Evolutionary conservation across 2,329 filamentous ascomycete species (phyloP), one percentile per base, ranked within the genome.

Genomic region (Clarireedia sp.): DNA sequence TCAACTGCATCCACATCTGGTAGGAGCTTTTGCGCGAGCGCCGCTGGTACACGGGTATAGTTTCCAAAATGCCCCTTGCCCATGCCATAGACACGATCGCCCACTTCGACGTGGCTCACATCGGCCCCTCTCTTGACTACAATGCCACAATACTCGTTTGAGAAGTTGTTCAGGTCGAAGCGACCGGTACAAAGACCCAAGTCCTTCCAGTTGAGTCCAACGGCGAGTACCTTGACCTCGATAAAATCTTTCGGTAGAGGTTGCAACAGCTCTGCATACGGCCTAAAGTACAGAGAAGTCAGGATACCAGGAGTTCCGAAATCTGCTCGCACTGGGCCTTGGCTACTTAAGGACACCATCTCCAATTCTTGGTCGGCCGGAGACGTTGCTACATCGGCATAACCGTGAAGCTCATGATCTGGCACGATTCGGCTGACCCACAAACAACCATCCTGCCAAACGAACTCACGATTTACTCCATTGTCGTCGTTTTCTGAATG

Each of bases 221-320:
- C 54, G 10, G 59, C 56, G 48, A 70, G 68, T 52, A 60, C 41
- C 26, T 48, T 48, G n/a, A 48, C 33, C n/a, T 48, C 17, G 17
- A 48, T 48, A 6, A 38, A 37, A 36, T 23, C 14, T 48, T 16
- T 29, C 21, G 17, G n/a, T 5, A 48, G 47, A 21, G 47, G 47
- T 14, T 48, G 47, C 17, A 48, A 37, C 26, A 37, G 47, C 29
- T 48, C 47, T 7, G 23, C 5, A 23, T 48, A 48, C 17, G 47
- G 29, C 19, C 19, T 37, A 38, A 48, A 37, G 7, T 38, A 37
- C 12, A 37, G 47, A 4, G 29, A 48, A 8, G 29, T 38, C n/a
- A 48, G 6, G 10, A 48, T 37, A 7, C 19, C 19, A 5, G 33
- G 29, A 37, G n/a, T 48, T 9, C 10, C 33, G 23, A 37, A 37